Evolutionary conservation across 2,329 filamentous ascomycete species (phyloP).

Genomic region (Ophiobolus disseminans): DNA sequence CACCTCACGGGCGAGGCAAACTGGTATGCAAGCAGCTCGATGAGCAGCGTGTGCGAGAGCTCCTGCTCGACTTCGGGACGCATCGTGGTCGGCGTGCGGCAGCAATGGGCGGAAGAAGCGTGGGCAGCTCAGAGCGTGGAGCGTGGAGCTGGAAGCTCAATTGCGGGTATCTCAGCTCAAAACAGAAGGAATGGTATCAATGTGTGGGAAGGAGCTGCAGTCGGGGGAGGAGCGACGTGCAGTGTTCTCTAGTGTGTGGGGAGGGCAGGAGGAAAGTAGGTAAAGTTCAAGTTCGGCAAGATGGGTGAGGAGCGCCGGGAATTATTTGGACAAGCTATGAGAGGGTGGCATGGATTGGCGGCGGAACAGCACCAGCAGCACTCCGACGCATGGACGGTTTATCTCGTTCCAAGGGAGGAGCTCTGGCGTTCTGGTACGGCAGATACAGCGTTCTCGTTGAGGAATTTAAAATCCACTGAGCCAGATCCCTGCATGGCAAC

Average conservation of each 20-base stretch:
- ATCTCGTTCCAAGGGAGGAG: conserved; percentile 35
- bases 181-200: conserved; percentile 28
- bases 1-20: conserved; percentile 98
- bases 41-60: conserved; percentile 95
- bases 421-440: conserved; percentile 14
- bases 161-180: conserved; percentile 32
- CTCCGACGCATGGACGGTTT: conserved; percentile 45
- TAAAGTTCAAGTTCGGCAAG: conserved; percentile 22
- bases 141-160: too few species aligned
- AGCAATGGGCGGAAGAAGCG: conserved; percentile 18
- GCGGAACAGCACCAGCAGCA: conserved; percentile 26
- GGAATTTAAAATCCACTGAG: conserved; percentile 38
- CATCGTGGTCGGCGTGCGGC: conserved; percentile 65
- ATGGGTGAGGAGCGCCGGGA: conserved; percentile 12
- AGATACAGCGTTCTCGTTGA: conserved; percentile 34
- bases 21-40: conserved; percentile 98
- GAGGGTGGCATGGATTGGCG: not conserved
- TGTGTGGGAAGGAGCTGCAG: conserved; percentile 21
- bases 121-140: conserved; percentile 29
- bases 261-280: conserved; percentile 2
- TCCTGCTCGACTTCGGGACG: conserved; percentile 99
- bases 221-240: conserved; percentile 21
- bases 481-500: conserved; percentile 32
- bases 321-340: conserved; percentile 11
- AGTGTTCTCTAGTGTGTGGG: conserved; percentile 1